Evolutionary conservation across 1,284 basidiomycete genomes (phyloP), one percentile per base, ranked within the genome.

Genomic region (Heimioporus punctisporus): DNA sequence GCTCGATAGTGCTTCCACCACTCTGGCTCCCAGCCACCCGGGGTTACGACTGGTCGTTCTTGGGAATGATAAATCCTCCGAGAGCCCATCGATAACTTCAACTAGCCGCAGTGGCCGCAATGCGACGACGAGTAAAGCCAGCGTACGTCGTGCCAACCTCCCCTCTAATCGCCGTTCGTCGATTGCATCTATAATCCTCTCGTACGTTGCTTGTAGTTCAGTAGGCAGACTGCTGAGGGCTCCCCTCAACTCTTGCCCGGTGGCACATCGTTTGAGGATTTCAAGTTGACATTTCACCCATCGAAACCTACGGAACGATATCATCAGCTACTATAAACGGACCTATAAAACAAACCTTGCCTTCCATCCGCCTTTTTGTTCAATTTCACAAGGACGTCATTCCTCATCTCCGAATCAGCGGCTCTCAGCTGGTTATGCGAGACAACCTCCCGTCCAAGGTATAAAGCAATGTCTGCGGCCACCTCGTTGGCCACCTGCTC

Each of bases 261-360:
- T 27, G 4, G n/a, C 17, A 41, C 53, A 54, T 28, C 30, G 44
- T 23, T 46, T 54, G 9, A 55, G 49, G 8, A n/a, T 25, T 23
- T 51, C 54, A 4, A 55, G 14, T 21, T 55, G 54, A 31, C 55
- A 56, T 19, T 53, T 42, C 4, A 54, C 47, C 55, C 55, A 56
- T 6, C 44, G 47, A 19, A 56, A 56, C 17, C 51, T 54, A 42
- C 7, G 25, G 21, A 30, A 34, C 24, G n/a, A 45, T 6, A 21
- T 10, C 8, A 6, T 8, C 9, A 2, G 8, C 51, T 6, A 53
- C 27, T 31, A 2, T 10, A 7, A 19, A 7, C 2, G n/a, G n/a
- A 34, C 19, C 17, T 19, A 14, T 26, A 10, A 41, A 40, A 26
- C 21, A 17, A 26, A 4, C 10, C 23, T 25, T 41, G 51, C 48